Evolutionary conservation across 139 green algal species (phyloP), one percentile per base, ranked within the genome.

Genomic region (Micractinium sp.): DNA sequence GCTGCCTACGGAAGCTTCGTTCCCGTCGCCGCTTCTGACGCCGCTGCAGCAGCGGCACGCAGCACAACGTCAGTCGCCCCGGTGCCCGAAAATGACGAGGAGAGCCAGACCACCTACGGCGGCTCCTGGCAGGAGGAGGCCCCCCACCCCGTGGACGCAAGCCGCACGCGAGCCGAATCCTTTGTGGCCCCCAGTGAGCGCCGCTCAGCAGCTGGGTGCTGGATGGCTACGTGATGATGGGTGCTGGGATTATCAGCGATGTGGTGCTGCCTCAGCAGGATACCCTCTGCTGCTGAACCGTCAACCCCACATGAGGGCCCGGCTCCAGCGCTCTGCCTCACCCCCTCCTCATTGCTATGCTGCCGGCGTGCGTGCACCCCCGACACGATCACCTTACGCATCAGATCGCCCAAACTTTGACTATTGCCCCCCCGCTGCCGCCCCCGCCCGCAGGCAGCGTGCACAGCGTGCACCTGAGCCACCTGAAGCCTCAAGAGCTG

Each of bases 391-490:
- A n/a, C n/a, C n/a, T n/a, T n/a, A n/a, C n/a, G n/a, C n/a, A n/a
- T n/a, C n/a, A n/a, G n/a, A n/a, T n/a, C n/a, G n/a, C n/a, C n/a
- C n/a, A n/a, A n/a, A n/a, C n/a, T n/a, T n/a, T n/a, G n/a, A n/a
- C n/a, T n/a, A n/a, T 31, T 74, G 66, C 66, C 16, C 20, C 69
- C 25, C 5, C 27, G 69, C 69, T 1, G 9, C 73, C 73, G 0
- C 73, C 73, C 73, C 39, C 16, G 25, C 25, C 22, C 12, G 22
- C 78, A 84, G 78, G 78, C 78, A 67, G 41, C 78, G 38, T 84
- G 78, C 78, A 84, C 41, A 84, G 78, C 78, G 78, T 84, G 78
- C 78, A 84, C 47, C 47, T 84, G 12, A 67, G 78, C 41, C 27
- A 84, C 78, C 29, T 84, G 78, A 23, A 39, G 41, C 78, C 78